These are phyloP conservation scores for Ophiostoma himal-ulmi DNA, from an alignment of 2,329 filamentous ascomycete genomes.

Conservation along the genomic window DNA sequence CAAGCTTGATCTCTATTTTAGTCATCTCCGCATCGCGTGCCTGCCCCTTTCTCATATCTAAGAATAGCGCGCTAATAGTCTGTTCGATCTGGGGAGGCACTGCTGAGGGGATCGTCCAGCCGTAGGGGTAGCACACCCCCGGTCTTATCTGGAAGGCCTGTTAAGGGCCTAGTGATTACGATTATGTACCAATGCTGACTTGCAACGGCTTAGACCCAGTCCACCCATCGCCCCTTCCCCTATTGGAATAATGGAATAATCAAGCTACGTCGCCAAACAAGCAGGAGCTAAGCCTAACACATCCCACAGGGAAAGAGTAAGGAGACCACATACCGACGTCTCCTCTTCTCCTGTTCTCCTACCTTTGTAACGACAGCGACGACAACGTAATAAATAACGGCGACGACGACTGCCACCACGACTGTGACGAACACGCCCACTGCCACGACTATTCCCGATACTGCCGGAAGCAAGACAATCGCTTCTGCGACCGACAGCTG, in stretches of 20 bases:
- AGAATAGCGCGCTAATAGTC: conserved; percentile 6
- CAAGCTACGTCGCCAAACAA: conserved; percentile 8
- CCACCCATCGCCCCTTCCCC: conserved; percentile 9
- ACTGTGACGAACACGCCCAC: background rate
- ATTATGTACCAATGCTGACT: background rate
- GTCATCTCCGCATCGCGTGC: conserved; percentile 12
- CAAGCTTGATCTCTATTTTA: background rate
- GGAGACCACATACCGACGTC: background rate
- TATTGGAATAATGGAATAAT: background rate
- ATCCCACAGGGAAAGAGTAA: conserved; percentile 3
- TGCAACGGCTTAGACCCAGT: background rate
- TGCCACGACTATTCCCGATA: background rate
- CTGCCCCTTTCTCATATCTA: conserved; percentile 6
- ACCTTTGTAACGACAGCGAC: background rate
- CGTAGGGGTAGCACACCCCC: background rate
- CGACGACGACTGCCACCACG: background rate
- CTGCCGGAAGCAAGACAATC: background rate
- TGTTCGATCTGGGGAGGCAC: background rate
- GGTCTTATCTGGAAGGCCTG: background rate
- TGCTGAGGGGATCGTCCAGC: background rate
- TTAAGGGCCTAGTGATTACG: background rate
- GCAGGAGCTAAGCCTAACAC: background rate
- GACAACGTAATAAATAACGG: background rate
- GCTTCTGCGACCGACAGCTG: background rate
- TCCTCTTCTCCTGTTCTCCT: background rate